Evolutionary conservation across 495 filamentous ascomycete species (phyloP).

Genomic region (Penicillium paxilli): DNA sequence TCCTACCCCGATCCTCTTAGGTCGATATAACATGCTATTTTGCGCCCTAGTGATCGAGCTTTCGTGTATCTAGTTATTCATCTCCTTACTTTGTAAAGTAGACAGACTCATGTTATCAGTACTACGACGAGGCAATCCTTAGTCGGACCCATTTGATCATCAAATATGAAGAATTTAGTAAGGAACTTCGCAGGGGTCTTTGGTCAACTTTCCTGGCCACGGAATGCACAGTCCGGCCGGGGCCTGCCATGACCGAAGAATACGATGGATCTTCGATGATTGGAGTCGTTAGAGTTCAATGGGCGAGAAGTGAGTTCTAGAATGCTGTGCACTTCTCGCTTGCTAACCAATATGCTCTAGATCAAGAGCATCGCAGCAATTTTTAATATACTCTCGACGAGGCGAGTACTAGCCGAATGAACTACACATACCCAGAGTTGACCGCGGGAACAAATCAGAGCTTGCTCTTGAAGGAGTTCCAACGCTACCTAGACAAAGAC

Average conservation of each 20-base stretch:
- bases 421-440: slow-evolving; percentile 21
- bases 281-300: slow-evolving; percentile 21
- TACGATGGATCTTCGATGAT: slow-evolving; percentile 12
- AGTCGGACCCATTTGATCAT: slow-evolving; percentile 45
- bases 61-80: too few species aligned
- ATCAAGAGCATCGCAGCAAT: slow-evolving; percentile 26
- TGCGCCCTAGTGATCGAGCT: too few species aligned
- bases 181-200: slow-evolving; percentile 19
- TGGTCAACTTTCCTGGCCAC: slow-evolving; percentile 19
- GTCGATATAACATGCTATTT: too few species aligned
- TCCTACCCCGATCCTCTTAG: too few species aligned
- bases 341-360: slow-evolving; percentile 17
- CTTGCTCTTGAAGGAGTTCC: slow-evolving; percentile 21
- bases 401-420: slow-evolving; percentile 11
- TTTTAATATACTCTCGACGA: slow-evolving; percentile 19
- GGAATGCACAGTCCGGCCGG: slow-evolving; percentile 13
- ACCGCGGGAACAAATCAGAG: slow-evolving; percentile 24
- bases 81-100: too few species aligned
- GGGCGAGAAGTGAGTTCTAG: slow-evolving; percentile 23
- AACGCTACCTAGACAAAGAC: slow-evolving; percentile 5
- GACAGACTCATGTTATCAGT: too few species aligned
- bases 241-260: slow-evolving; percentile 15
- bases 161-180: slow-evolving; percentile 37
- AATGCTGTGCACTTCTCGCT: neutral
- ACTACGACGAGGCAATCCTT: slow-evolving; percentile 45